phyloP scores from a whole-genome alignment of 106 monocot species.

The Chionographis japonica region DNA sequence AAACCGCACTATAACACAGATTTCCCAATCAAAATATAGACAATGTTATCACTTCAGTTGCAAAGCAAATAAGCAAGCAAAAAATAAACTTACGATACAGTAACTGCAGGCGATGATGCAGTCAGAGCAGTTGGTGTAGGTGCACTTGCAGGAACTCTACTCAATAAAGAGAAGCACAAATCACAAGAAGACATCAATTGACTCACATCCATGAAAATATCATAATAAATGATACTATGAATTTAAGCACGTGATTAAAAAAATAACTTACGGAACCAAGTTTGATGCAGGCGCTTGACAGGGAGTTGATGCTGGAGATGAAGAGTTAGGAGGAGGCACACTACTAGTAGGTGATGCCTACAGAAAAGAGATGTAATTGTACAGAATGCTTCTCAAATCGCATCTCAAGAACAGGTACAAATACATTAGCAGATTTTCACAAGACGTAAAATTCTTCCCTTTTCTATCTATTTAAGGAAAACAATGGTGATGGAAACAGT shows the following conservation, averaged over 20 bases:
- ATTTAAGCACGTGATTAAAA: not conserved
- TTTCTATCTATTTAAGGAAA: too few relatives aligned
- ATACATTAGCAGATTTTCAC: too few relatives aligned
- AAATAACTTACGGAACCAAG: slow-evolving; percentile 24
- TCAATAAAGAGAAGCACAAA: not conserved
- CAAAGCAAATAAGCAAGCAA: not conserved
- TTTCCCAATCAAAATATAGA: too few relatives aligned
- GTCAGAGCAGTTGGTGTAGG: slow-evolving; percentile 27
- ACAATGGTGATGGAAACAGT: too few relatives aligned
- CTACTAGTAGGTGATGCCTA: slow-evolving; percentile 34
- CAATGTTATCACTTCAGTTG: not conserved
- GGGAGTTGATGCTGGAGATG: slow-evolving; percentile 15
- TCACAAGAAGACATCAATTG: not conserved
- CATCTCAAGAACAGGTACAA: too few relatives aligned
- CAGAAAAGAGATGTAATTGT: not conserved
- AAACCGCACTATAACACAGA: too few relatives aligned
- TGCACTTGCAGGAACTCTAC: slow-evolving; percentile 23
- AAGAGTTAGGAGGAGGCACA: slow-evolving; percentile 11
- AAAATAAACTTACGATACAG: slow-evolving; percentile 16
- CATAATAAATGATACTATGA: not conserved
- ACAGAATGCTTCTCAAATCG: too few relatives aligned
- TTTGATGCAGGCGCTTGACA: slow-evolving; percentile 19
- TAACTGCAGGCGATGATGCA: slow-evolving; percentile 17
- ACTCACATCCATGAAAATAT: not conserved
- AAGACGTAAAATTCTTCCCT: too few relatives aligned